Evolutionary conservation across 1,284 basidiomycete genomes (phyloP), one percentile per base, ranked within the genome.

Genomic region (Chiua sp.): DNA sequence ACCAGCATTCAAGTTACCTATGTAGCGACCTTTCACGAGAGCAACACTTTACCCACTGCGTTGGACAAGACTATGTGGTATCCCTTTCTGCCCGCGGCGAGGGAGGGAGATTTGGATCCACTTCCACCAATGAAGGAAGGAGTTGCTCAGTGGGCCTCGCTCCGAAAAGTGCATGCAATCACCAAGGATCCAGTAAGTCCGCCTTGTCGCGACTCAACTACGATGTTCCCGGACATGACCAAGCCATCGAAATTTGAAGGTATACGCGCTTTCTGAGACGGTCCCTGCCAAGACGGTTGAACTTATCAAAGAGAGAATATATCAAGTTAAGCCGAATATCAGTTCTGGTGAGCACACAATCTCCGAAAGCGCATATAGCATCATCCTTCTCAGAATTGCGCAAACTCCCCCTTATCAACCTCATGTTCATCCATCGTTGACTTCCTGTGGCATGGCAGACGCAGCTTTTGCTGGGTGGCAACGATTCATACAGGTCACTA

Each of bases 401-500:
- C 37, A 7, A 39, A 6, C 37, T 39, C 18, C 7, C 37, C 37
- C 18, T 39, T 20, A 18, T 20, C 16, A 39, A 20, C 18, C 8
- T 39, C 37, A 39, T 39, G 18, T 39, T 39, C 3, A 39, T 18
- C 37, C 18, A 7, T 39, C 10, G 3, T 20, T 39, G 7, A 39
- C 37, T 18, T 20, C 16, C 16, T 18, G 20, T 33, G n/a, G 8
- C 2, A 65, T 65, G 63, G 51, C 53, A 50, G 63, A 55, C 23
- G 47, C 52, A 53, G 37, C 18, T 20, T 7, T 16, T 39, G 55
- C 55, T 46, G 55, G 62, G 46, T 63, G 64, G 63, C 13, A 33
- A 23, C 56, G 60, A 42, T 63, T 66, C 47, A 56, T 23, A 3
- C 51, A n/a, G 2, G 60, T 63, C 56, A 65, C 54, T 18, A 12